phyloP scores from a whole-genome alignment of 192 early-diverging fungal species.

The Backusella tarrabulga region DNA sequence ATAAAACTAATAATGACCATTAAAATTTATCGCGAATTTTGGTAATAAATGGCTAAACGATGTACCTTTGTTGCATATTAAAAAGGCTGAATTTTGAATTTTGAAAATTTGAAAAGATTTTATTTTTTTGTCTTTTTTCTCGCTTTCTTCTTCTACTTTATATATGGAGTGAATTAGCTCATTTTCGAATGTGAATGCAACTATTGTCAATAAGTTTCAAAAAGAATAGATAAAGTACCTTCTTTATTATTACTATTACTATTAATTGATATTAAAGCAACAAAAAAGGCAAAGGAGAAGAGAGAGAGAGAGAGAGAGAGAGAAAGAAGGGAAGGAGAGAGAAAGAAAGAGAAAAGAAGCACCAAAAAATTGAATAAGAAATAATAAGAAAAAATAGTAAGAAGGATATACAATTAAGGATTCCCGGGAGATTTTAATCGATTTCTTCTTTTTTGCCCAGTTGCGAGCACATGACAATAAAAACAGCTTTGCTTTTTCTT shows the following conservation, averaged over 20 bases:
- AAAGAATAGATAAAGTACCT: background rate
- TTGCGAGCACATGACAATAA: background rate
- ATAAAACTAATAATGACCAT: constrained; percentile 3
- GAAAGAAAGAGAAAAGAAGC: background rate
- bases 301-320: background rate
- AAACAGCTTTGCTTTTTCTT: background rate
- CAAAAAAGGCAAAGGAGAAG: background rate
- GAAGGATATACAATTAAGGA: constrained; percentile 8
- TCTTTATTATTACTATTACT: background rate
- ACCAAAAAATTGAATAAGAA: background rate
- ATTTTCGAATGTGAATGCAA: background rate
- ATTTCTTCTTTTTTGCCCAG: background rate
- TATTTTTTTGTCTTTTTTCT: background rate
- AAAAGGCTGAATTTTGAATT: background rate
- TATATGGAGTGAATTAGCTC: background rate
- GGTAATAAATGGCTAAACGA: background rate
- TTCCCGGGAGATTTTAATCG: background rate
- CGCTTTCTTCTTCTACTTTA: background rate
- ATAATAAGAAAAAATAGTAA: background rate
- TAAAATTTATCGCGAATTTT: background rate
- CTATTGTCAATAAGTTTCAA: background rate
- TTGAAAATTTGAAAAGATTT: background rate
- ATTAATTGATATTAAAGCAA: background rate
- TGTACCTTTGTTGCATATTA: background rate
- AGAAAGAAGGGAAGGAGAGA: background rate